A percentile compares a stretch with the other conserved stretches of the same genome.
Conservation (phyloP, 192 early-diverging fungal species). For the Coemansia sp. region DNA sequence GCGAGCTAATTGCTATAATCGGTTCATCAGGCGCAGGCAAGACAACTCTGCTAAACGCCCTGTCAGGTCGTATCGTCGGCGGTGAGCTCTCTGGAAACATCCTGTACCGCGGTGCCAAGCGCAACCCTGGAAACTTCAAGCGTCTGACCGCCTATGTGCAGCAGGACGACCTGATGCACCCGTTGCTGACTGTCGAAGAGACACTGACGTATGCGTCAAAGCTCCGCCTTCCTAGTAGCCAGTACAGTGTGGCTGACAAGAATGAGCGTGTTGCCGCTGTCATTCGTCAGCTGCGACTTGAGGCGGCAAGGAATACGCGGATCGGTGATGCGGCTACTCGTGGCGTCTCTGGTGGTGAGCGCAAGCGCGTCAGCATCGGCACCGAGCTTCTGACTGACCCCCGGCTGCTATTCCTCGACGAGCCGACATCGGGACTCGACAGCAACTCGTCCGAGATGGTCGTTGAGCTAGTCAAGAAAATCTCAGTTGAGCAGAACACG, state of each 20-base stretch:
- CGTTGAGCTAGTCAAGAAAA: conserved; percentile 59
- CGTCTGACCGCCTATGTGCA: conserved; percentile 51
- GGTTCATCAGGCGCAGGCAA: conserved; percentile 92
- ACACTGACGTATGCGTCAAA: conserved; percentile 73
- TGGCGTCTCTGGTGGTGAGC: conserved; percentile 58
- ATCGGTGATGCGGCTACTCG: conserved; percentile 49
- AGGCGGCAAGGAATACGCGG: conserved; percentile 57
- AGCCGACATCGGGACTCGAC: conserved; percentile 71
- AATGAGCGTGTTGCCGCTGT: conserved; percentile 61
- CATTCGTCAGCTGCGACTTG: conserved; percentile 64
- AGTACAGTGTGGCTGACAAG: conserved; percentile 53
- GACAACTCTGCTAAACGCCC: conserved; percentile 77
- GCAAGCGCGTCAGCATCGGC: conserved; percentile 54
- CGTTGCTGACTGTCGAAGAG: conserved; percentile 73
- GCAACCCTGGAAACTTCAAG: conserved; percentile 47
- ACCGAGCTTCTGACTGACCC: conserved; percentile 58
- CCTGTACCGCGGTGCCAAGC: conserved; percentile 52
- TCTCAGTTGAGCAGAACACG: conserved; percentile 59
- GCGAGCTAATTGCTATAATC: conserved; percentile 83
- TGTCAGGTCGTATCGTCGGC: conserved; percentile 65
- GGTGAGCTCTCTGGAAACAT: conserved; percentile 57
- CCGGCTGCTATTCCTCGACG: conserved; percentile 55
- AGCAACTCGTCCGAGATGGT: conserved; percentile 63
- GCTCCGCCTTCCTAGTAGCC: conserved; percentile 61
- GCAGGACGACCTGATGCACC: conserved; percentile 58